phyloP scores from a whole-genome alignment of 805 yeast genomes.

The Saturnispora zaruensis region DNA sequence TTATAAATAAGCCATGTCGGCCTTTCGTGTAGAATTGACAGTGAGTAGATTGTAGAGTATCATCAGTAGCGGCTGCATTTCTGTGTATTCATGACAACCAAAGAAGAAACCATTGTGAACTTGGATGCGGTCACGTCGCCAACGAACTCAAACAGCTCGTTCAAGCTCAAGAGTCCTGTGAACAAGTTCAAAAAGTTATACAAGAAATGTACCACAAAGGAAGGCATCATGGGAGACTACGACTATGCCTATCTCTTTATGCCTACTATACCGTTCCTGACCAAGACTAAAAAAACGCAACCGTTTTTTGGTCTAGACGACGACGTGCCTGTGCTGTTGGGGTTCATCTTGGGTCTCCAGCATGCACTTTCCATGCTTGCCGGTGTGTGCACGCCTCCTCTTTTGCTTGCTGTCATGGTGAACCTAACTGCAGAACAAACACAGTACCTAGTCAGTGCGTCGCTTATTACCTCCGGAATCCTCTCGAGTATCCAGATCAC shows the following conservation, averaged over 20 bases:
- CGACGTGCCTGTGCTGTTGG: conserved; percentile 72
- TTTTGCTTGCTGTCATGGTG: conserved; percentile 58
- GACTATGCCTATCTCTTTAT: conserved; percentile 73
- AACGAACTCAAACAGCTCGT: not conserved
- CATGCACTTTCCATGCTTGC: conserved; percentile 89
- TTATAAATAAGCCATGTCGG: not conserved
- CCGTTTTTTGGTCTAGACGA: conserved; percentile 79
- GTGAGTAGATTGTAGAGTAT: not conserved
- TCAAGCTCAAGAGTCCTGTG: not conserved
- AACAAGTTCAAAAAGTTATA: not conserved
- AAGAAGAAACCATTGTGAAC: not conserved
- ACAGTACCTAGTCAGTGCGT: conserved; percentile 64
- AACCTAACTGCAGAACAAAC: conserved; percentile 40
- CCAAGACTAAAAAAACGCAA: conserved; percentile 38
- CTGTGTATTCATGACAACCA: not conserved
- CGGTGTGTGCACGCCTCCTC: conserved; percentile 79
- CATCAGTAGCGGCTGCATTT: not conserved
- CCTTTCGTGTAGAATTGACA: not conserved
- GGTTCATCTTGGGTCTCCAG: conserved; percentile 74
- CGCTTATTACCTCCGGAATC: conserved; percentile 62
- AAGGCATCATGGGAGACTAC: conserved; percentile 79
- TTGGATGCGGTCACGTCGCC: not conserved
- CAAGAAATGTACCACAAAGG: conserved; percentile 48
- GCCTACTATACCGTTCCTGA: conserved; percentile 68
- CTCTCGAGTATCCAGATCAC: conserved; percentile 72